Base-by-base conservation (phyloP, 495 filamentous ascomycete species). In the Neurospora sp. region DNA sequence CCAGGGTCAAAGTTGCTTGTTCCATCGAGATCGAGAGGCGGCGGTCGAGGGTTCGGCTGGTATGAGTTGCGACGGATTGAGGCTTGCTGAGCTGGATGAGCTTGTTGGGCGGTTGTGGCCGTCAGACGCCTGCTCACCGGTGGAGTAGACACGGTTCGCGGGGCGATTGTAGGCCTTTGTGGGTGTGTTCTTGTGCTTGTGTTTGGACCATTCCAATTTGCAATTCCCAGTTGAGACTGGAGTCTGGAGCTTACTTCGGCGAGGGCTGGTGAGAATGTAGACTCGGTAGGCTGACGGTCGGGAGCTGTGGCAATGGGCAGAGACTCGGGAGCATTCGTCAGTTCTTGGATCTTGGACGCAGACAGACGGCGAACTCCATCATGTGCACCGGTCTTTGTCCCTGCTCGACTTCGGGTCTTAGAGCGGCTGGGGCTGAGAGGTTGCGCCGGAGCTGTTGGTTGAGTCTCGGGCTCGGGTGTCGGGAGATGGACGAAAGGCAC, bases 331-430 rank as follows among this genome's bases (percentile, higher is more conserved):
- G 87, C 84, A 7, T 83, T 81, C 0, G 87, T 85, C 45, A 90
- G 76, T 45, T 86, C 85, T 40, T 86, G 81, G 40, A 89, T 85
- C 79, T 89, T 84, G 72, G 82, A 84, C 1, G 87, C 86, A 0
- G 87, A 89, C 38, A 90, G 83, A 47, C 87, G 87, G 71, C 87
- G 77, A 39, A 85, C 78, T 61, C 81, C 85, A 42, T 80, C 81
- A 22, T 80, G 79, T 31, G 27, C 27, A 69, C 77, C 79, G 2
- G 79, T 81, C 75, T 81, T 84, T 3, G 79, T 81, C 71, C 76
- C 77, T 20, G 80, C 78, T 22, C 77, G 78, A 69, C 77, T 78
- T 18, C 74, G 72, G 14, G 78, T 78, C 38, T 73, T 78, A 9
- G 72, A 12, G 37, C 68, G 53, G 10, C 42, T 47, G 22, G 71